A percentile compares a stretch with the other conserved stretches of the same genome.
Evolutionary conservation across 352 stramenopile genomes (phyloP).

Genomic region (Globisporangium spinosum): DNA sequence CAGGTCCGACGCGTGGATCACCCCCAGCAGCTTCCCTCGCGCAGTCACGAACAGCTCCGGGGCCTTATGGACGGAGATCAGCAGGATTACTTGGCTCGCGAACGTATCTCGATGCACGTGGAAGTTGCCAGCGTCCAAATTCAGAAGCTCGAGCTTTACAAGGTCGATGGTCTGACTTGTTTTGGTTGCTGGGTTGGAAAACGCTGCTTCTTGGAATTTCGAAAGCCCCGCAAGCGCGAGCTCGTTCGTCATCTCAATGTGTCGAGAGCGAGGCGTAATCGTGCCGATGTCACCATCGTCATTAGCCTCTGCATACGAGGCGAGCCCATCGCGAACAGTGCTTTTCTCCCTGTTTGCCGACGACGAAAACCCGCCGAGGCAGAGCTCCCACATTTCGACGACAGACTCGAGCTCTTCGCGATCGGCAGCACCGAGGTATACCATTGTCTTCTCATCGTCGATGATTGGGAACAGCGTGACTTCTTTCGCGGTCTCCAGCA

Average conservation of each 20-base stretch:
- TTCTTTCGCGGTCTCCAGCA: constrained; percentile 34
- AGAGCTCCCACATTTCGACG: constrained; percentile 54
- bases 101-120: constrained; percentile 66
- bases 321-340: not conserved
- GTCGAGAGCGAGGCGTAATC: constrained; percentile 23
- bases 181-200: constrained; percentile 36
- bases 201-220: constrained; percentile 24
- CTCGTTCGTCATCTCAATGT: constrained; percentile 18
- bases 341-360: not conserved
- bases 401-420: constrained; percentile 62
- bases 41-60: constrained; percentile 71
- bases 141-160: constrained; percentile 52
- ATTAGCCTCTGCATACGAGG: not conserved
- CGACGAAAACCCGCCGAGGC: constrained; percentile 21
- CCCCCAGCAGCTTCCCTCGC: constrained; percentile 63
- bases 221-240: constrained; percentile 27
- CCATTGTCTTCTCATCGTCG: constrained; percentile 52
- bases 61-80: constrained; percentile 78
- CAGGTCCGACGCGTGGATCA: constrained; percentile 68
- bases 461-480: constrained; percentile 64
- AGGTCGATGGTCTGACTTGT: constrained; percentile 41
- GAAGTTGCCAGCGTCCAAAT: constrained; percentile 61
- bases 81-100: constrained; percentile 69
- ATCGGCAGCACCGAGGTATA: constrained; percentile 59
- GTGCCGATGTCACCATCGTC: not conserved